phyloP scores from a whole-genome alignment of 1,284 basidiomycete species.

The Caloboletus firmus region DNA sequence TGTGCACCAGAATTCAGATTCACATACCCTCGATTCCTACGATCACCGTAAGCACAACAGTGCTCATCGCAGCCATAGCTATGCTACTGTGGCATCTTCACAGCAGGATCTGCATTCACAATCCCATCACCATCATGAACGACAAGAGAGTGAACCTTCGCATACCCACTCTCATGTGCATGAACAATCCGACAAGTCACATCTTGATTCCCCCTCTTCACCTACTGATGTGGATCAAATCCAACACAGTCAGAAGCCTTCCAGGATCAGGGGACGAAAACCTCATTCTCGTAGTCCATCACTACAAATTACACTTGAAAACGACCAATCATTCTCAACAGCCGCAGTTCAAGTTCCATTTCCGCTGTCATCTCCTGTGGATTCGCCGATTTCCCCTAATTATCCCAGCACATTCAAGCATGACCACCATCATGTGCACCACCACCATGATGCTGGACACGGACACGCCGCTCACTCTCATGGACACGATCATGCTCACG shows the following conservation, averaged over 20 bases:
- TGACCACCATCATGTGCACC: constrained; percentile 32
- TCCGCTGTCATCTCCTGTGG: constrained; percentile 40
- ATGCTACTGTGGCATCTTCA: constrained; percentile 13
- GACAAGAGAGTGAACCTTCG: constrained; percentile 13
- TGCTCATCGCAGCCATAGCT: constrained; percentile 11
- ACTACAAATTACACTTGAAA: constrained; percentile 31
- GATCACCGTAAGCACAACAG: constrained; percentile 17
- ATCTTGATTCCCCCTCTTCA: constrained; percentile 37
- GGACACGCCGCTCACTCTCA: constrained; percentile 46
- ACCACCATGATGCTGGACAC: constrained; percentile 40
- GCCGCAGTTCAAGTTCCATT: constrained; percentile 69
- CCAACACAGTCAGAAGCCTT: constrained; percentile 10
- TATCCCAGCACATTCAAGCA: constrained; percentile 37
- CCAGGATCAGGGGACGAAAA: constrained; percentile 32
- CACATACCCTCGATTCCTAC: constrained; percentile 18
- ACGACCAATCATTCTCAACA: constrained; percentile 59
- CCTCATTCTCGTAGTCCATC: constrained; percentile 37
- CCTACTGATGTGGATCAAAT: constrained; percentile 3
- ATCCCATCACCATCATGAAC: constrained; percentile 15
- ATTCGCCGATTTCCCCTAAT: constrained; percentile 36
- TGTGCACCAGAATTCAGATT: constrained; percentile 35
- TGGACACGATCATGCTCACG: constrained; percentile 55
- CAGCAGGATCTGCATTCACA: constrained; percentile 34
- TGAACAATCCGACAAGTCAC: constrained; percentile 25
- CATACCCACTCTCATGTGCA: constrained; percentile 18